Evolutionary conservation across 1,284 basidiomycete species (phyloP), one percentile per base, ranked within the genome.

Genomic region (Melampsora abietis-canadensis): DNA sequence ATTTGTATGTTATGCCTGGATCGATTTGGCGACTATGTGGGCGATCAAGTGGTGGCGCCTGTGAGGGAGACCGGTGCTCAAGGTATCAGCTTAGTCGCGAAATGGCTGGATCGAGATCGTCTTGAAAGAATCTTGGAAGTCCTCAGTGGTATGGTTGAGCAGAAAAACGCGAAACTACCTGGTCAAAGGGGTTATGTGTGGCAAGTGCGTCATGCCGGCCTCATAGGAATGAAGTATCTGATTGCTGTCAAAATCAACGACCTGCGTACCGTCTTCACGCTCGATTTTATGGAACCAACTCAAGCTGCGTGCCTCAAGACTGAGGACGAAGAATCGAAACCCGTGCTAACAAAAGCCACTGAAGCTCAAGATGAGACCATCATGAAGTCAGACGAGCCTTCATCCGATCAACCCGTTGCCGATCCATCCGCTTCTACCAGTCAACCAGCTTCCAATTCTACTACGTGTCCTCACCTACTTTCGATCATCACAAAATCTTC

Each of bases 61-160:
- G 95, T 99, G 1, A 88, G 96, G 63, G 96, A 99, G 82, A 96
- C 92, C 0, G 93, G 93, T 0, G 92, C 92, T 21, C 96, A 98
- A 82, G 94, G 94, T 0, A 85, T 98, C 0, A 95, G 94, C 4
- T 89, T 93, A 12, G 85, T 97, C 15, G 86, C 98, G 46, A 85
- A 93, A 46, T 89, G 92, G 82, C 92, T 98, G 88, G 89, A 90
- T 27, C 66, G 75, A 60, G 37, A 17, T 40, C 46, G 62, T 14
- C 84, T 86, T 8, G 85, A 87, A 48, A 91, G 90, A 6, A 87
- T 94, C 47, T 81, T 87, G 6, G 88, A 90, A 79, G 90, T 96
- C 19, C 92, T 97, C 81, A 84, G 85, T 4, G 88, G 93, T 31
- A 86, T 99, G 47, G 85, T 96, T 51, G 88, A 90, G 79, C 98